Conservation (phyloP, 495 filamentous ascomycete species). For the Aspergillus diversus region DNA sequence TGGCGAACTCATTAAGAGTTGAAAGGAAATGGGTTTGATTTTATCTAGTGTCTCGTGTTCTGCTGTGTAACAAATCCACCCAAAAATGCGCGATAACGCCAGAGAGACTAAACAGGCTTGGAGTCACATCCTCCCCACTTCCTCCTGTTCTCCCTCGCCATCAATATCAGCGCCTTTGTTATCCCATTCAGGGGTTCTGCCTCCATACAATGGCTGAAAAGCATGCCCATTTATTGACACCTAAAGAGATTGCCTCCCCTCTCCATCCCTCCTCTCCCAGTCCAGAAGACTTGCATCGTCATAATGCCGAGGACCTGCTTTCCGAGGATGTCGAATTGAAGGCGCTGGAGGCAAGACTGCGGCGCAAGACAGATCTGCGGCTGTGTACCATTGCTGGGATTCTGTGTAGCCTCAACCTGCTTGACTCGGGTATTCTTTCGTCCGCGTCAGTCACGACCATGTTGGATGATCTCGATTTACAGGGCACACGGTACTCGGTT, state of each 20-base stretch:
- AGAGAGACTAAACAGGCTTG: not conserved
- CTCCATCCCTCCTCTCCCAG: not conserved
- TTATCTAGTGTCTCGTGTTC: no score
- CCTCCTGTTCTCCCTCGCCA: not conserved
- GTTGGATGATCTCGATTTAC: conserved; percentile 65
- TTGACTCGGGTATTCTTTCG: conserved; percentile 78
- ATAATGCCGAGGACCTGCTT: conserved; percentile 8
- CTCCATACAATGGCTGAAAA: not conserved
- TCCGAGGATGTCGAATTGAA: conserved; percentile 23
- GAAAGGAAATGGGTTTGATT: no score
- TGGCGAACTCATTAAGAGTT: no score
- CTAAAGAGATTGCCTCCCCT: not conserved
- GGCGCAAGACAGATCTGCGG: conserved; percentile 70
- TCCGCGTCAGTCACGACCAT: conserved; percentile 77
- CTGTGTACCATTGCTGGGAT: conserved; percentile 77
- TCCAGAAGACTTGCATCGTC: not conserved
- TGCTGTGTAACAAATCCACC: not conserved
- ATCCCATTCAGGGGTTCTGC: not conserved
- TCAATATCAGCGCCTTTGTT: not conserved
- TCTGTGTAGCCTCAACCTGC: conserved; percentile 70
- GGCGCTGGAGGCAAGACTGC: conserved; percentile 46
- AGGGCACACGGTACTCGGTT: conserved; percentile 68
- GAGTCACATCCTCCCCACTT: not conserved
- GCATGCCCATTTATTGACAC: not conserved
- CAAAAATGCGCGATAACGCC: not conserved